Conservation (phyloP, 108 stramenopile species). For the Nitzschia sp. region DNA sequence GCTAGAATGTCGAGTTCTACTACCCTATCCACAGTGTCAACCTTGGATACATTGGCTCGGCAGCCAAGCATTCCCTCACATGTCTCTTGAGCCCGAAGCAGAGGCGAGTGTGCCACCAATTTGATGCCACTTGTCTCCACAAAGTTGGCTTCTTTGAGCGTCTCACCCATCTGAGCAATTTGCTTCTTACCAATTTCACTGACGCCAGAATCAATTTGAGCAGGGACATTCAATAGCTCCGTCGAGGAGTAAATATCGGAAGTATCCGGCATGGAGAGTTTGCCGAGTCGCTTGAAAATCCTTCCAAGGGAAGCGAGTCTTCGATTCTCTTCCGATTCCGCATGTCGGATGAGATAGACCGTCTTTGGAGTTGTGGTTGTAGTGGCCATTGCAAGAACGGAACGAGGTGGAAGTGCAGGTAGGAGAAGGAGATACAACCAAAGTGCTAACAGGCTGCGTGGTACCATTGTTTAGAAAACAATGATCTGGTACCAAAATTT, state of each 20-base stretch:
- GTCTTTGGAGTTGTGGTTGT: slow-evolving; percentile 27
- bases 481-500: too few relatives aligned
- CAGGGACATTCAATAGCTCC: slow-evolving; percentile 54
- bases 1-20: slow-evolving; percentile 42
- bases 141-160: slow-evolving; percentile 46
- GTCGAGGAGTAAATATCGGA: slow-evolving; percentile 37
- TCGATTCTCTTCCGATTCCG: slow-evolving; percentile 75
- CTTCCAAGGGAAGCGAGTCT: slow-evolving; percentile 35
- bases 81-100: slow-evolving; percentile 61
- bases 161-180: slow-evolving; percentile 44
- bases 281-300: slow-evolving; percentile 30
- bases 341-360: slow-evolving; percentile 72
- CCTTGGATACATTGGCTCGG: slow-evolving; percentile 23
- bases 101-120: slow-evolving; percentile 63
- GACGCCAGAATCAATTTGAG: slow-evolving; percentile 64
- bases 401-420: background rate
- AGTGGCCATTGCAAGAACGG: background rate
- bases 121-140: slow-evolving; percentile 35
- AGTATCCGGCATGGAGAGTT: slow-evolving; percentile 40
- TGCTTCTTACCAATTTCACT: slow-evolving; percentile 47
- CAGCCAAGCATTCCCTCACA: slow-evolving; percentile 62
- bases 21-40: slow-evolving; percentile 33
- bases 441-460: too few relatives aligned
- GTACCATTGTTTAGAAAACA: too few relatives aligned
- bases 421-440: background rate